Evolutionary conservation across 805 yeast species (phyloP).

Genomic region (Kregervanrija delftensis): DNA sequence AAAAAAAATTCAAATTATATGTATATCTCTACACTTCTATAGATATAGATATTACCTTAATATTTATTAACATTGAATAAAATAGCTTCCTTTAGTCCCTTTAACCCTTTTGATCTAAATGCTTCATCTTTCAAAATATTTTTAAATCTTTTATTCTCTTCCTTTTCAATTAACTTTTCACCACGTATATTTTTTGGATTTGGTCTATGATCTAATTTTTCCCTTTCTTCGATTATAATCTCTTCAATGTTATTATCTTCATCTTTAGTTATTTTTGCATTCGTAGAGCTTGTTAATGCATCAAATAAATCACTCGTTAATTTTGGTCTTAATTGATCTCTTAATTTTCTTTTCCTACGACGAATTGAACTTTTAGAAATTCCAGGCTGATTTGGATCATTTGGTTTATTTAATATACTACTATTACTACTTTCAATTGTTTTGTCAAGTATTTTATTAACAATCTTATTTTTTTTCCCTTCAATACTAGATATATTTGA

Average conservation of each 20-base stretch:
- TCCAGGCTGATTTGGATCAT: conserved; percentile 31
- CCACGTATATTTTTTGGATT: conserved; percentile 33
- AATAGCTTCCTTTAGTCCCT: conserved; percentile 56
- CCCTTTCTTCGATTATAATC: conserved; percentile 20
- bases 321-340: conserved; percentile 60
- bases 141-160: conserved; percentile 45
- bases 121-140: conserved; percentile 45
- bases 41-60: conserved; percentile 1
- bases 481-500: conserved; percentile 11
- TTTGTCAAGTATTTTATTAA: conserved; percentile 16
- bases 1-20: neutral
- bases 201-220: conserved; percentile 32
- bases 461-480: conserved; percentile 10
- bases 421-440: conserved; percentile 3
- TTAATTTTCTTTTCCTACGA: conserved; percentile 54
- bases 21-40: conserved; percentile 1
- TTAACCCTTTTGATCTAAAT: conserved; percentile 58
- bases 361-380: conserved; percentile 62
- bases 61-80: conserved; percentile 19
- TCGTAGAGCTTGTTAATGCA: conserved; percentile 37
- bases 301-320: conserved; percentile 53
- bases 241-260: conserved; percentile 9
- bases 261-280: conserved; percentile 11
- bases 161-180: conserved; percentile 41
- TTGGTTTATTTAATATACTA: neutral